Conservation (phyloP, 768 basidiomycete species). For the Boletus tomentosulus region DNA sequence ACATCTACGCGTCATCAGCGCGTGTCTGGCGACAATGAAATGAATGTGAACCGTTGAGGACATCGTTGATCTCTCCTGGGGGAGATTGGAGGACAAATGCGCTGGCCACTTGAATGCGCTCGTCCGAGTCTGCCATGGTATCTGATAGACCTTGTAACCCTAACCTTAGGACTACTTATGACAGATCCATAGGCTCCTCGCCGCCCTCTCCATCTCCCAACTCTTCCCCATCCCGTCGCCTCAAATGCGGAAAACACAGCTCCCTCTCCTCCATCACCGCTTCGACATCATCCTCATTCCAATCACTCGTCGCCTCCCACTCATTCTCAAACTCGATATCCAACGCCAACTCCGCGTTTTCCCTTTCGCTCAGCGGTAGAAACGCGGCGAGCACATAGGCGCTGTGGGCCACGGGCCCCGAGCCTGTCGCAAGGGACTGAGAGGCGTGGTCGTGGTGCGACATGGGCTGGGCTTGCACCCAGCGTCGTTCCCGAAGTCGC, state of each 20-base stretch:
- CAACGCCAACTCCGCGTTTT: slow-evolving; percentile 48
- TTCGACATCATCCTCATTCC: slow-evolving; percentile 87
- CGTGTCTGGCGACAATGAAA: slow-evolving; percentile 2
- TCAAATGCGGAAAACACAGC: slow-evolving; percentile 55
- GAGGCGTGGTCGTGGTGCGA: slow-evolving; percentile 6
- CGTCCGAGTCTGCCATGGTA: slow-evolving; percentile 50
- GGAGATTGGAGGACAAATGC: slow-evolving; percentile 85
- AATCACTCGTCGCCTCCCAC: slow-evolving; percentile 87
- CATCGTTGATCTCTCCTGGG: slow-evolving; percentile 96
- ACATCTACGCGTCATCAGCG: slow-evolving; percentile 56
- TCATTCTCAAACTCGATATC: slow-evolving; percentile 88
- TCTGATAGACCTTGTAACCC: slow-evolving; percentile 13
- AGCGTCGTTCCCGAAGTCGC: slow-evolving; percentile 82
- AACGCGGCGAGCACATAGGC: slow-evolving; percentile 22
- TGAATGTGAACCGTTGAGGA: slow-evolving; percentile 68
- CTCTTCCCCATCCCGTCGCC: slow-evolving; percentile 2
- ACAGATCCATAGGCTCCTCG: slow-evolving; percentile 41
- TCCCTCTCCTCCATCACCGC: slow-evolving; percentile 67
- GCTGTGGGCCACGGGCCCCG: neutral
- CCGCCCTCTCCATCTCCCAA: slow-evolving; percentile 36
- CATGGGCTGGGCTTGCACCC: slow-evolving; percentile 72
- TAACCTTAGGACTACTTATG: slow-evolving; percentile 21
- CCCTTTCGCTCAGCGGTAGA: slow-evolving; percentile 39
- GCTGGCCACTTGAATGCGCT: slow-evolving; percentile 69
- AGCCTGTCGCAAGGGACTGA: neutral